Conservation (phyloP, 73 alveolate genomes). For the Paramecium caudatum region DNA sequence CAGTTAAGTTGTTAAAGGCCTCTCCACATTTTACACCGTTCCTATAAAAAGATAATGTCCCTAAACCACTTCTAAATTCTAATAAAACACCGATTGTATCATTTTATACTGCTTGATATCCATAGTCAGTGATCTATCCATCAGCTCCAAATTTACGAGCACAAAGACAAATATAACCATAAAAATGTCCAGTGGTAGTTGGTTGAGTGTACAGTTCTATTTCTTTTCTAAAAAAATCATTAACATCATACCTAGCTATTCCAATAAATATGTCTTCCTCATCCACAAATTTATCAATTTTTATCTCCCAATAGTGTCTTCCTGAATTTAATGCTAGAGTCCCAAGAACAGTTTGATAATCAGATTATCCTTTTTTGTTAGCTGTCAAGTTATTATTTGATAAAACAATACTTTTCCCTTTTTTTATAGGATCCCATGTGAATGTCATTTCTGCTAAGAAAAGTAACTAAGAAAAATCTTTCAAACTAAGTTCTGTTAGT, state of each 20-base stretch:
- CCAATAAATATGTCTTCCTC: constrained; percentile 79
- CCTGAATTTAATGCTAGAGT: constrained; percentile 70
- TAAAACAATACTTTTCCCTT: constrained; percentile 61
- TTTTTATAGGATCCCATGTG: constrained; percentile 70
- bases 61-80: constrained; percentile 73
- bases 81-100: constrained; percentile 69
- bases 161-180: constrained; percentile 75
- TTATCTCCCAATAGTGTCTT: constrained; percentile 76
- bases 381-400: constrained; percentile 69
- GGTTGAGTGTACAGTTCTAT: constrained; percentile 43
- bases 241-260: constrained; percentile 66
- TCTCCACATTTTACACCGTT: constrained; percentile 74
- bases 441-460: constrained; percentile 43
- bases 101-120: constrained; percentile 69
- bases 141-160: constrained; percentile 69
- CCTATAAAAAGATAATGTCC: constrained; percentile 68
- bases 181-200: constrained; percentile 68
- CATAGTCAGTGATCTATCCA: constrained; percentile 63
- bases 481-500: neutral
- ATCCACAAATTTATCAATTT: constrained; percentile 71
- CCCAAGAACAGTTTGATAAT: constrained; percentile 73
- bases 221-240: neutral
- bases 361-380: constrained; percentile 71
- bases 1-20: constrained; percentile 72
- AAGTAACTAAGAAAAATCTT: constrained; percentile 15